Evolutionary conservation across 257 asterid genomes (phyloP).

Genomic region (Penstemon barbatus): DNA sequence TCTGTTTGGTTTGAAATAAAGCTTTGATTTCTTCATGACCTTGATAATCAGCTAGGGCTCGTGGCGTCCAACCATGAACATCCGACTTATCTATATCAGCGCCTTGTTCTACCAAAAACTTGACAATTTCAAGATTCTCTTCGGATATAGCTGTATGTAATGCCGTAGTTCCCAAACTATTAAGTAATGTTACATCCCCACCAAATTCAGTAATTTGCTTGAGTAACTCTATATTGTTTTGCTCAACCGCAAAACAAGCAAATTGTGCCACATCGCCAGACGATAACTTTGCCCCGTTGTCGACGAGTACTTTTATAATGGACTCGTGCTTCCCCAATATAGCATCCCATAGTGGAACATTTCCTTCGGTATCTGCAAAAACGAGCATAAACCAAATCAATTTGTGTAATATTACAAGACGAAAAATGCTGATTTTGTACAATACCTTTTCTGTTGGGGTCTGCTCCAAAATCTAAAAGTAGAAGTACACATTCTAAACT

Average conservation of each 20-base stretch:
- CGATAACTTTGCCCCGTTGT: slow-evolving; percentile 64
- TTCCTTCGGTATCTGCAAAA: slow-evolving; percentile 77
- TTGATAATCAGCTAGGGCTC: slow-evolving; percentile 64
- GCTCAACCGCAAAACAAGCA: slow-evolving; percentile 67
- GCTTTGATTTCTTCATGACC: slow-evolving; percentile 59
- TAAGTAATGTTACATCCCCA: slow-evolving; percentile 59
- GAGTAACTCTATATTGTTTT: slow-evolving; percentile 56
- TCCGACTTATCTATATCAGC: slow-evolving; percentile 64
- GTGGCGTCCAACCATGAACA: slow-evolving; percentile 64
- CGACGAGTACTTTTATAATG: slow-evolving; percentile 45
- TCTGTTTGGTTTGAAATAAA: slow-evolving; percentile 41
- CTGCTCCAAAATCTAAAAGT: slow-evolving; percentile 71
- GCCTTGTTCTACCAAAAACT: slow-evolving; percentile 61
- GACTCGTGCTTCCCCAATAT: slow-evolving; percentile 51
- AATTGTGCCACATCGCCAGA: slow-evolving; percentile 63
- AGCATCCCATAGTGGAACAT: slow-evolving; percentile 83
- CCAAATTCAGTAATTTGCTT: slow-evolving; percentile 50
- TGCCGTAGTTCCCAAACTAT: slow-evolving; percentile 59
- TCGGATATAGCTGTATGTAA: slow-evolving; percentile 70
- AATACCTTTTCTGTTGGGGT: slow-evolving; percentile 70
- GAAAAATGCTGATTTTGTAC: not conserved
- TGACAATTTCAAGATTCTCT: slow-evolving; percentile 57
- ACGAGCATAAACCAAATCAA: slow-evolving; percentile 13
- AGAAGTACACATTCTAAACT: slow-evolving; percentile 51
- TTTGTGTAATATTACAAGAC: not conserved